Conservation (phyloP, 805 yeast species). For the Yarrowia sp. region DNA sequence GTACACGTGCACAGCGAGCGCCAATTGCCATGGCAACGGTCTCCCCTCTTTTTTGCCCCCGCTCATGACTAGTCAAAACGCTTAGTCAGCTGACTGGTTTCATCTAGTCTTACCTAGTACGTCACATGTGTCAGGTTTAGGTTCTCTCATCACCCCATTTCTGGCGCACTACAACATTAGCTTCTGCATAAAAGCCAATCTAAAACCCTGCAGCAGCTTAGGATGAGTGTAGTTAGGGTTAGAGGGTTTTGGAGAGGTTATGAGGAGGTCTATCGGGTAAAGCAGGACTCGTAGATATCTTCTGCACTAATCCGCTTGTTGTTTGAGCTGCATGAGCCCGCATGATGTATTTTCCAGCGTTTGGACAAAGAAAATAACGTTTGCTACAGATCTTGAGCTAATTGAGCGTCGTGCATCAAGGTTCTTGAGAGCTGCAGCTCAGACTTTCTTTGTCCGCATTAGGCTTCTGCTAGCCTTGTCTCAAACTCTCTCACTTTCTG, state of each 20-base stretch:
- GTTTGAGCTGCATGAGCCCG: too few relatives aligned
- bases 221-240: background rate
- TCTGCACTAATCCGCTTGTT: too few relatives aligned
- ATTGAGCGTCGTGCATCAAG: background rate
- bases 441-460: background rate
- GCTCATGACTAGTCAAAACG: background rate
- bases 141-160: slow-evolving; percentile 21
- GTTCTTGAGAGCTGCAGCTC: background rate
- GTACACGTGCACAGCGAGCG: too few relatives aligned
- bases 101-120: slow-evolving; percentile 15
- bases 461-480: background rate
- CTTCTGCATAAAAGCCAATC: background rate
- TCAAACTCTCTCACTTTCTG: background rate
- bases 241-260: background rate
- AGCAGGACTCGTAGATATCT: too few relatives aligned
- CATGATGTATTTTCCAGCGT: too few relatives aligned
- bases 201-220: slow-evolving; percentile 1
- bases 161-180: background rate
- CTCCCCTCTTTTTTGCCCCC: background rate
- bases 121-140: slow-evolving; percentile 11
- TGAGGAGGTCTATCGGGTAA: too few relatives aligned
- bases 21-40: background rate
- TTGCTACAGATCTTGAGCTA: slow-evolving; percentile 1
- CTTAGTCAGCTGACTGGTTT: background rate
- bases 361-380: background rate